A percentile compares a stretch with the other conserved stretches of the same genome.
Conservation (phyloP, 139 green algal species). For the Closterium sp. region DNA sequence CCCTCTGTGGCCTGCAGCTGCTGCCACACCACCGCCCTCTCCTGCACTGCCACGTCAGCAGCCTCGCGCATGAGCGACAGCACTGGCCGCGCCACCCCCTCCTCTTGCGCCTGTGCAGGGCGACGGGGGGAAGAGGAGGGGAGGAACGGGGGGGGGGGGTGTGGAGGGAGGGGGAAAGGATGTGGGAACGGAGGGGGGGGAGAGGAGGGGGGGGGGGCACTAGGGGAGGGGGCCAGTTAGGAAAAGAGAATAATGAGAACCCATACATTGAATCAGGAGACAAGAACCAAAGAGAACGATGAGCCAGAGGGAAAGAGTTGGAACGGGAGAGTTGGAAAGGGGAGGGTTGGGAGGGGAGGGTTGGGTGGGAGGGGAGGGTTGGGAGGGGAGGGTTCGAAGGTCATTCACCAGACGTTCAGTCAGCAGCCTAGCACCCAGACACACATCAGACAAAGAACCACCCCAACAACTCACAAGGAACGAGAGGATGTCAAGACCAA, state of each 20-base stretch:
- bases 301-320: too few species aligned
- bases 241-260: too few species aligned
- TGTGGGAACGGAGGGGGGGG: too few species aligned
- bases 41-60: slow-evolving; percentile 26
- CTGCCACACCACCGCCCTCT: slow-evolving; percentile 31
- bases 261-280: too few species aligned
- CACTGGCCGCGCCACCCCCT: slow-evolving; percentile 39
- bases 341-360: neutral
- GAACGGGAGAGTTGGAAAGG: neutral
- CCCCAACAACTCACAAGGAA: slow-evolving; percentile 28
- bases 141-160: neutral
- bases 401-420: too few species aligned
- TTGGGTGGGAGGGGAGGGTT: neutral
- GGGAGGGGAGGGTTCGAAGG: too few species aligned
- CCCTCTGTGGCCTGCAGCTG: slow-evolving; percentile 39
- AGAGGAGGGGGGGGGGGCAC: neutral
- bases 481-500: slow-evolving; percentile 22
- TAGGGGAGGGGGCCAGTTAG: too few species aligned
- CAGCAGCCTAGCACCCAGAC: neutral
- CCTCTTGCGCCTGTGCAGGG: slow-evolving; percentile 35
- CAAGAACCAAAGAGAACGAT: too few species aligned
- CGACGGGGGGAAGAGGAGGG: neutral
- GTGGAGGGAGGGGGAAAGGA: neutral
- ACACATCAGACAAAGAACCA: neutral
- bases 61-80: slow-evolving; percentile 41